Percentiles rank a stretch among this genome's conserved stretches.
Conservation (phyloP, 345 rosid species). For the Citrus inodora region DNA sequence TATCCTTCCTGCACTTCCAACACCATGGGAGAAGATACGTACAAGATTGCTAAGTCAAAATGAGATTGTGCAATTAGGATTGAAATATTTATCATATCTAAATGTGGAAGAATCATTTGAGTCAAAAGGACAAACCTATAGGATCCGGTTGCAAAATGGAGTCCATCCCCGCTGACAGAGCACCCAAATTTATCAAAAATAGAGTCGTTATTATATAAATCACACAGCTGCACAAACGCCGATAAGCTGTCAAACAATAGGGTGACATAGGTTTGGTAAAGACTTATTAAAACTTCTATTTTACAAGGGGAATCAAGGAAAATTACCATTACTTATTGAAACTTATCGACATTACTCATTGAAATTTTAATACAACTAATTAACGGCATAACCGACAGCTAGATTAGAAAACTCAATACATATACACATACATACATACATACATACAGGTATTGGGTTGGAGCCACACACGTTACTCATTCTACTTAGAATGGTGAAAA, state of each 20-base stretch:
- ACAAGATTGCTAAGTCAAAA: constrained; percentile 43
- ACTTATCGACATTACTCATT: neutral
- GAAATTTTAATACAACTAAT: neutral
- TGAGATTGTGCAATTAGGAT: constrained; percentile 14
- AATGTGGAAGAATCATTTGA: constrained; percentile 1
- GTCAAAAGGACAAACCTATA: constrained; percentile 46
- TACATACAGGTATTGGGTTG: neutral
- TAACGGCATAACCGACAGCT: neutral
- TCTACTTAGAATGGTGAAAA: neutral
- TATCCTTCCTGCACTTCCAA: constrained; percentile 39
- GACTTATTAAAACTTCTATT: constrained; percentile 4
- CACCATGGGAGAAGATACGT: constrained; percentile 50
- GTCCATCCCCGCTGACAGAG: constrained; percentile 59
- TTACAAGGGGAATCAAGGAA: neutral
- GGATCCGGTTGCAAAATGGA: constrained; percentile 63
- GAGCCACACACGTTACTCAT: neutral
- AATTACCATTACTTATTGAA: neutral
- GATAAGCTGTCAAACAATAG: neutral
- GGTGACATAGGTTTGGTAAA: neutral
- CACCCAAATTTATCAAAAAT: constrained; percentile 76
- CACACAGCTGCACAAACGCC: constrained; percentile 49
- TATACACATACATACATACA: too few species aligned
- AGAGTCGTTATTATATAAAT: constrained; percentile 53
- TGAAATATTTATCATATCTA: neutral
- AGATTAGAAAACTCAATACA: neutral